Conservation (phyloP, 352 stramenopile species). For the Pythium myriotylum region DNA sequence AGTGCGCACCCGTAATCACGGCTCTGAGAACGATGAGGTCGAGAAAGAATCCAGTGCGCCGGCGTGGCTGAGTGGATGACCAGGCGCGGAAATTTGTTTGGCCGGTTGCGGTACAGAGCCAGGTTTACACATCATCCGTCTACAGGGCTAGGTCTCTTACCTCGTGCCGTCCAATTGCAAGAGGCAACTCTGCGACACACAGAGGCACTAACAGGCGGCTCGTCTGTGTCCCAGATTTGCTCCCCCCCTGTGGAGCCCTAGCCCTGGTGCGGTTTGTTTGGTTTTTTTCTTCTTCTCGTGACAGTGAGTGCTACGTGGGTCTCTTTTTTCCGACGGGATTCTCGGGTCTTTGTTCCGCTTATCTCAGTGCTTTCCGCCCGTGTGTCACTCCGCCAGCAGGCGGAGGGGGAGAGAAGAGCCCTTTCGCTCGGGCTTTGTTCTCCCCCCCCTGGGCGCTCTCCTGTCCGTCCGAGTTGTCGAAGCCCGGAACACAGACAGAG, state of each 20-base stretch:
- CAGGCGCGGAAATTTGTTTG: slow-evolving; percentile 15
- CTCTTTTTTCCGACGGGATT: neutral
- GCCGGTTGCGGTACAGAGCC: slow-evolving; percentile 12
- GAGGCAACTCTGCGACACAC: slow-evolving; percentile 22
- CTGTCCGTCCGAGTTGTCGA: slow-evolving; percentile 14
- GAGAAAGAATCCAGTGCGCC: slow-evolving; percentile 21
- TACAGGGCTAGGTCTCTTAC: slow-evolving; percentile 9
- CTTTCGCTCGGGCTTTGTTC: slow-evolving; percentile 13
- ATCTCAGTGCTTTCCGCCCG: slow-evolving; percentile 4
- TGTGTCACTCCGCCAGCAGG: slow-evolving; percentile 17
- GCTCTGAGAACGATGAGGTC: neutral
- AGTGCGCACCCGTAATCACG: slow-evolving; percentile 12
- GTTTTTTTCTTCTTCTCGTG: slow-evolving; percentile 2
- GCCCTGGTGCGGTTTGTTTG: no score
- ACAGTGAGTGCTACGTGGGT: slow-evolving; percentile 17
- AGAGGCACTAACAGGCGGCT: slow-evolving; percentile 3
- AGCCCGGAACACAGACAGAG: slow-evolving; percentile 24
- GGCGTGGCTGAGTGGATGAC: slow-evolving; percentile 15
- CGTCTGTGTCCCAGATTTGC: slow-evolving; percentile 14
- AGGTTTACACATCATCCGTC: slow-evolving; percentile 17
- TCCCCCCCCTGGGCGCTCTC: slow-evolving; percentile 15
- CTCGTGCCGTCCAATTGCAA: slow-evolving; percentile 18
- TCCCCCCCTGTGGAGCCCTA: no score
- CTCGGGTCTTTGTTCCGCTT: slow-evolving; percentile 1
- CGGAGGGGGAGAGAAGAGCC: slow-evolving; percentile 12